Base-by-base conservation (phyloP, 495 filamentous ascomycete genomes). In the Trichoderma reesei region DNA sequence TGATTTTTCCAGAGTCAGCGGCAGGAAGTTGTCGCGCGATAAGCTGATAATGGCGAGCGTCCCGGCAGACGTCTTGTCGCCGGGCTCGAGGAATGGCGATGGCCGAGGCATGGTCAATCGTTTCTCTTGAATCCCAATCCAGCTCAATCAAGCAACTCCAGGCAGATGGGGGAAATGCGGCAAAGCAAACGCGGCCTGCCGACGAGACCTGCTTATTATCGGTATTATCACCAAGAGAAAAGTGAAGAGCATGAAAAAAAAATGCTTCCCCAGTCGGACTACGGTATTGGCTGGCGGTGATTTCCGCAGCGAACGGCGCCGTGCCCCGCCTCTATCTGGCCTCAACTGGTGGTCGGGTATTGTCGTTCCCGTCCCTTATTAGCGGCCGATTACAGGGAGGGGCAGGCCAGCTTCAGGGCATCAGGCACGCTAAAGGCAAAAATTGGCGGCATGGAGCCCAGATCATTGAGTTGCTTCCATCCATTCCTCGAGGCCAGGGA, bases 11-110 rank as follows among this genome's bases (percentile, higher is more conserved):
- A 97, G 85, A 69, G 91, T 82, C 18, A 88, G 79, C 33, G 93
- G 91, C 59, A 88, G 78, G 63, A 89, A 83, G 61, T 87, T 85
- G 75, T 96, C 92, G 74, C 92, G 87, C 63, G 86, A 88, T 20
- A 97, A 83, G 72, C 95, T 88, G 64, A 96, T 82, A 64, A 97
- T 84, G 0, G 90, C 86, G 38, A 95, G 80, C 16, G 77, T 75
- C 66, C 86, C 78, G 37, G 82, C 72, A 20, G 76, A 72, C 13
- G 91, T 81, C 26, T 68, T 68, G 9, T 80, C 66, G 7, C 85
- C 83, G 5, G 86, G 87, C 13, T 86, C 82, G 31, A 95, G 75
- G 68, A 95, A 94, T 0, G 90, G 88, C 7, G 90, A 93, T 0
- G 72, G 56, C 2, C 61, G 64, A 5, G 71, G 60, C 76, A 79